phyloP scores from a whole-genome alignment of 495 filamentous ascomycete species.

The Penicillium pulvis region DNA sequence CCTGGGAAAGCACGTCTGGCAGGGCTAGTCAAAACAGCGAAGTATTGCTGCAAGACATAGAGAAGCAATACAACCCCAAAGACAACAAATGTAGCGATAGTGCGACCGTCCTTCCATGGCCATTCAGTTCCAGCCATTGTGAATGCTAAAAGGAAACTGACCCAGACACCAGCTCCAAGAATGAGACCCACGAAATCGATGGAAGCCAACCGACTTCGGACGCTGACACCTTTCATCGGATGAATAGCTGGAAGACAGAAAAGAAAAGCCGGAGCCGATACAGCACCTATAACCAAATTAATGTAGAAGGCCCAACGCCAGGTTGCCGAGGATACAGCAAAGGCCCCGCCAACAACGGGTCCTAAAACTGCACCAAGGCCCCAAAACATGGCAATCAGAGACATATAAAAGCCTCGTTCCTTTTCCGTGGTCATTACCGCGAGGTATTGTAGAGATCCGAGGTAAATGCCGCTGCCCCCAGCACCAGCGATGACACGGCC shows the following conservation, averaged over 20 bases:
- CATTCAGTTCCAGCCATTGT: neutral
- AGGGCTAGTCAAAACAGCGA: neutral
- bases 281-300: constrained; percentile 54
- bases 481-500: constrained; percentile 1
- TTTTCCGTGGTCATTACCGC: constrained; percentile 38
- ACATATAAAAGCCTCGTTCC: constrained; percentile 50
- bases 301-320: constrained; percentile 57
- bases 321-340: constrained; percentile 39
- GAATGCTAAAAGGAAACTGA: constrained; percentile 2
- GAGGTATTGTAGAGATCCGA: constrained; percentile 24
- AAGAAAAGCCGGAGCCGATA: constrained; percentile 14
- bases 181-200: neutral
- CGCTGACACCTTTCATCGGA: neutral
- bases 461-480: constrained; percentile 15
- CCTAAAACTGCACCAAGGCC: constrained; percentile 20
- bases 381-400: constrained; percentile 7
- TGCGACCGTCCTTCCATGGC: constrained; percentile 2
- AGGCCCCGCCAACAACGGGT: constrained; percentile 53
- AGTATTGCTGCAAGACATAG: constrained; percentile 13
- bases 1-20: neutral
- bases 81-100: constrained; percentile 5
- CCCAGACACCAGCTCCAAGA: neutral
- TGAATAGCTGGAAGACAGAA: neutral
- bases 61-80: neutral
- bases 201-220: constrained; percentile 18